Percentiles rank a stretch among this genome's conserved stretches.
Conservation (phyloP, 2,329 filamentous ascomycete genomes). For the Teratosphaeria viscida region DNA sequence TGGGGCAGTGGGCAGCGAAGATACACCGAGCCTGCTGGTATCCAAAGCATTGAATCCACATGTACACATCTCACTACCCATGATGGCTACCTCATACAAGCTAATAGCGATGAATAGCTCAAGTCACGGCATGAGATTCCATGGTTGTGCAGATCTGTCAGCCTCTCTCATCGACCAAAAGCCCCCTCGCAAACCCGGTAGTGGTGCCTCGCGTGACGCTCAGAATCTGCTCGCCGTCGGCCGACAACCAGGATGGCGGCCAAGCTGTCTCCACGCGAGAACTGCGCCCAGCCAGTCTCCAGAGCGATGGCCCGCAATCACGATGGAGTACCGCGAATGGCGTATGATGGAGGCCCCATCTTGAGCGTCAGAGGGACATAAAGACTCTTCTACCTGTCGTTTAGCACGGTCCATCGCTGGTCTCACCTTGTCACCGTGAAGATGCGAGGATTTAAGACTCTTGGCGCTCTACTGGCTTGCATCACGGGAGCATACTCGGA, state of each 20-base stretch:
- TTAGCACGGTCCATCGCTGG: not conserved
- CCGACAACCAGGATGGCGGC: not conserved
- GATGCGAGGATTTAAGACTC: not conserved
- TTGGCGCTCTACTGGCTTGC: not conserved
- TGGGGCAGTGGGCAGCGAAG: not conserved
- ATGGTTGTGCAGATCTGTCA: too few relatives aligned
- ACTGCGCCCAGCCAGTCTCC: not conserved
- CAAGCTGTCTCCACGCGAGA: not conserved
- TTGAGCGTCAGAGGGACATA: not conserved
- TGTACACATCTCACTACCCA: not conserved
- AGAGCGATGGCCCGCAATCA: not conserved
- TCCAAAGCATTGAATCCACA: not conserved
- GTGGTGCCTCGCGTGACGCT: not conserved
- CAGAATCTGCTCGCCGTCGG: not conserved
- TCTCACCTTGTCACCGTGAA: not conserved
- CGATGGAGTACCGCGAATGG: not conserved
- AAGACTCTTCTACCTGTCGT: not conserved
- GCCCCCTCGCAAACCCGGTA: not conserved
- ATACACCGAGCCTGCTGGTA: not conserved
- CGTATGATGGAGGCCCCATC: not conserved
- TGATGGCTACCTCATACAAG: not conserved
- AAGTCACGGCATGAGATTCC: not conserved
- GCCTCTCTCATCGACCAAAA: not conserved
- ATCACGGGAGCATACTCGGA: not conserved
- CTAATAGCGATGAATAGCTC: not conserved